These are phyloP conservation scores for Lepiota brunneoincarnata DNA, from an alignment of 768 basidiomycete species.

Conservation along the genomic window DNA sequence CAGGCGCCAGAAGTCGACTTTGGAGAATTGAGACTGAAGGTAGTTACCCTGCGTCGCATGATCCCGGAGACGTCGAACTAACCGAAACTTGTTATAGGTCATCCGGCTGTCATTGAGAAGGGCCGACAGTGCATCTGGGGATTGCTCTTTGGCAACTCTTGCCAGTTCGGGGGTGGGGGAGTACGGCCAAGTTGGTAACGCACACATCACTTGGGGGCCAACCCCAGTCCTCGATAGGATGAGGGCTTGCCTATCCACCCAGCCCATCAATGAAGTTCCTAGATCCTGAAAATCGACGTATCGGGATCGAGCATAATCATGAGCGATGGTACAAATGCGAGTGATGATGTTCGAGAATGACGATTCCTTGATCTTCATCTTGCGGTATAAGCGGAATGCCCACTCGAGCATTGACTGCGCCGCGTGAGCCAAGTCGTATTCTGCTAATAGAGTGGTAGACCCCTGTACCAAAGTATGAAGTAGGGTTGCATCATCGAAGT, in stretches of 20 bases:
- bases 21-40: constrained; percentile 44
- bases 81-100: constrained; percentile 72
- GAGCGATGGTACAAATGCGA: constrained; percentile 59
- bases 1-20: constrained; percentile 78
- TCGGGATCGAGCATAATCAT: constrained; percentile 45
- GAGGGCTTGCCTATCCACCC: constrained; percentile 60
- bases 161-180: constrained; percentile 48
- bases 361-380: constrained; percentile 37
- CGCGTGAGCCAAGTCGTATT: constrained; percentile 62
- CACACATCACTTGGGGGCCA: constrained; percentile 44
- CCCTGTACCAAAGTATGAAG: constrained; percentile 71
- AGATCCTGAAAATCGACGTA: constrained; percentile 28
- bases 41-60: constrained; percentile 38
- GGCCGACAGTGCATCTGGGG: constrained; percentile 43
- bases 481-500: constrained; percentile 57
- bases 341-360: constrained; percentile 65
- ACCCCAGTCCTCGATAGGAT: constrained; percentile 35
- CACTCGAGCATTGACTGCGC: constrained; percentile 81
- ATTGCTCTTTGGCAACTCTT: constrained; percentile 42
- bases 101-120: constrained; percentile 60
- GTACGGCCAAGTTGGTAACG: constrained; percentile 77
- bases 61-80: constrained; percentile 64
- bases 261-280: constrained; percentile 50
- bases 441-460: constrained; percentile 58
- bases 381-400: constrained; percentile 57